These are phyloP conservation scores for Actinomucor elegans DNA, from an alignment of 371 early-diverging fungal species.

Conservation along the genomic window DNA sequence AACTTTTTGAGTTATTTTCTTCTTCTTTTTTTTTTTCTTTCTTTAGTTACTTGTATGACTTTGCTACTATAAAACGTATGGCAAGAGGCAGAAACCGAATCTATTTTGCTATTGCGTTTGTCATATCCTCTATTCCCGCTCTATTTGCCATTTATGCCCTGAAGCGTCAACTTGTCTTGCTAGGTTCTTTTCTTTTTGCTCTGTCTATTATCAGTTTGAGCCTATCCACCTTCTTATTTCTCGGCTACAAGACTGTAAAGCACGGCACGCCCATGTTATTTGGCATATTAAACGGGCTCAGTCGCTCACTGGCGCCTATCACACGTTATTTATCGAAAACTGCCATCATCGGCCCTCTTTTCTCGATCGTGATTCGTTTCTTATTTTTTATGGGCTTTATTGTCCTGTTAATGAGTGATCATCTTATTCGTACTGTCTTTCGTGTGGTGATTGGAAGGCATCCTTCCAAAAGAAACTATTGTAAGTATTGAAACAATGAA, in stretches of 20 bases:
- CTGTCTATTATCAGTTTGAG: slow-evolving; percentile 26
- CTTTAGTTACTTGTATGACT: too few relatives aligned
- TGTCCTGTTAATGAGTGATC: slow-evolving; percentile 30
- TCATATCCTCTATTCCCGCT: slow-evolving; percentile 26
- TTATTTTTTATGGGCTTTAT: slow-evolving; percentile 32
- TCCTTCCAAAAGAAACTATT: slow-evolving; percentile 24
- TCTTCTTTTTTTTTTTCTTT: too few relatives aligned
- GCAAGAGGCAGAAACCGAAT: slow-evolving; percentile 28
- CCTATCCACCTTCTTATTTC: slow-evolving; percentile 25
- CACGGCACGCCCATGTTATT: slow-evolving; percentile 35
- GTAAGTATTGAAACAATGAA: slow-evolving; percentile 10
- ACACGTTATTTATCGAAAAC: slow-evolving; percentile 23
- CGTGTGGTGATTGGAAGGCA: slow-evolving; percentile 28
- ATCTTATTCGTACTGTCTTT: slow-evolving; percentile 22
- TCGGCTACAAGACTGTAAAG: slow-evolving; percentile 36
- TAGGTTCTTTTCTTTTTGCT: slow-evolving; percentile 20
- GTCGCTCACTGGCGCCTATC: slow-evolving; percentile 23
- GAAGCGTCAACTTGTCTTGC: slow-evolving; percentile 3
- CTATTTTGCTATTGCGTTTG: slow-evolving; percentile 27
- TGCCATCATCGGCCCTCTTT: slow-evolving; percentile 22
- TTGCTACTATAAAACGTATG: too few relatives aligned
- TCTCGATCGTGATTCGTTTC: slow-evolving; percentile 23
- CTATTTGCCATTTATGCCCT: slow-evolving; percentile 28
- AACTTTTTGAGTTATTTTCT: too few relatives aligned
- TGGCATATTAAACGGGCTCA: slow-evolving; percentile 19